Percentiles rank a stretch among this genome's conserved stretches.
phyloP scores from a whole-genome alignment of 257 asterid species.

The Paraleonurus japonicus region DNA sequence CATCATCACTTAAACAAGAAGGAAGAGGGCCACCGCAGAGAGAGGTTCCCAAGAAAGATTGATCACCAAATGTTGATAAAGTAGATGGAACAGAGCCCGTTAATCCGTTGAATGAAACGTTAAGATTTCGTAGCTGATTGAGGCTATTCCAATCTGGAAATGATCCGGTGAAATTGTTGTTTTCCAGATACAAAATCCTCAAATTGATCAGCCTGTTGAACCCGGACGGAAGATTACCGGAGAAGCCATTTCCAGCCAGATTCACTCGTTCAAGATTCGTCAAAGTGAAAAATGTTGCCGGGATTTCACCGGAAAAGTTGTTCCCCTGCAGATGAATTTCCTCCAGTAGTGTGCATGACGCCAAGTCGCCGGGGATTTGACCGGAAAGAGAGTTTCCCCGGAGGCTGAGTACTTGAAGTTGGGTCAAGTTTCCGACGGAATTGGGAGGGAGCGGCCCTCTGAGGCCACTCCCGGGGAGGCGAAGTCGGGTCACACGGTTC shows the following conservation, averaged over 20 bases:
- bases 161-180: constrained; percentile 50
- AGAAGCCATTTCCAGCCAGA: constrained; percentile 41
- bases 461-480: constrained; percentile 54
- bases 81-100: constrained; percentile 46
- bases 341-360: constrained; percentile 42
- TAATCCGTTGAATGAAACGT: constrained; percentile 52
- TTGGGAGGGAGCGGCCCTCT: constrained; percentile 41
- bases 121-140: constrained; percentile 30
- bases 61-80: constrained; percentile 16
- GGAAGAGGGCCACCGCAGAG: constrained; percentile 46
- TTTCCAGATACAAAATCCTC: constrained; percentile 45
- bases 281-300: constrained; percentile 35
- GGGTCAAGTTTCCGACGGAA: constrained; percentile 45
- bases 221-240: constrained; percentile 34
- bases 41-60: constrained; percentile 49
- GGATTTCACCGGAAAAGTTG: constrained; percentile 55
- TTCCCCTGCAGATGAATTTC: constrained; percentile 45
- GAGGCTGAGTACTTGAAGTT: constrained; percentile 57
- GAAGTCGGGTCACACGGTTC: constrained; percentile 44
- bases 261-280: constrained; percentile 41
- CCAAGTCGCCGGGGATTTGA: constrained; percentile 48
- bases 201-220: constrained; percentile 36
- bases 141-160: constrained; percentile 39
- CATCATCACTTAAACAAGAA: constrained; percentile 32
- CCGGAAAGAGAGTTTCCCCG: constrained; percentile 55